Evolutionary conservation across 345 rosid species (phyloP).

Genomic region (Raphanus sativus): DNA sequence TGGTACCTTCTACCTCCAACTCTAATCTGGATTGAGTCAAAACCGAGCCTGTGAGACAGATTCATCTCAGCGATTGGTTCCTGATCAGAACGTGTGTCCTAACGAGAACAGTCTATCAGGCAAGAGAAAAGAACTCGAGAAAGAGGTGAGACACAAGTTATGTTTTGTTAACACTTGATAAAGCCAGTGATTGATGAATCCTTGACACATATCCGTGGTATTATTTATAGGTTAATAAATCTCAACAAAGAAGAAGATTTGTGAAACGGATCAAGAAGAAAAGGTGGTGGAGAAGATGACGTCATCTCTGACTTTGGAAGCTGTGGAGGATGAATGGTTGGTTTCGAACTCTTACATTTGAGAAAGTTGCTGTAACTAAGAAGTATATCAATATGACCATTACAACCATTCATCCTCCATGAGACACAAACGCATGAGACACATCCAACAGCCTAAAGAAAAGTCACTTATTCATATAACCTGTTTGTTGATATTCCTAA

Average conservation of each 20-base stretch:
- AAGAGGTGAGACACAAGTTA: background rate
- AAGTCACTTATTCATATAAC: no score
- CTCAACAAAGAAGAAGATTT: slow-evolving; percentile 39
- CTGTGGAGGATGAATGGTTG: slow-evolving; percentile 47
- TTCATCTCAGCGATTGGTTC: background rate
- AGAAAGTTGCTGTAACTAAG: slow-evolving; percentile 89
- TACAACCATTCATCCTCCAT: no score
- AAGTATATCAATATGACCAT: slow-evolving; percentile 77
- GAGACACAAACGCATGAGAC: slow-evolving; percentile 62
- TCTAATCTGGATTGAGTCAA: no score
- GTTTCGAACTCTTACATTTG: slow-evolving; percentile 64
- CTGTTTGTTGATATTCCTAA: no score
- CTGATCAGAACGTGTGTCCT: background rate
- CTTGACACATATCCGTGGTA: background rate
- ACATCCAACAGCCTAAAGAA: slow-evolving; percentile 37
- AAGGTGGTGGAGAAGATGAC: slow-evolving; percentile 16
- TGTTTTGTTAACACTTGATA: background rate
- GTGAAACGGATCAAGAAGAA: slow-evolving; percentile 6
- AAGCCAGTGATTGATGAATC: background rate
- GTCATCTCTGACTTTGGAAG: slow-evolving; percentile 12
- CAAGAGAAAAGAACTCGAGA: background rate
- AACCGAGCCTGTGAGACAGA: no score
- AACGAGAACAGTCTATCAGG: background rate
- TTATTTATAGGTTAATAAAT: background rate
- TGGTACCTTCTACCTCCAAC: no score